These are phyloP conservation scores for Hericium erinaceus DNA, from an alignment of 768 basidiomycete genomes.

Conservation along the genomic window DNA sequence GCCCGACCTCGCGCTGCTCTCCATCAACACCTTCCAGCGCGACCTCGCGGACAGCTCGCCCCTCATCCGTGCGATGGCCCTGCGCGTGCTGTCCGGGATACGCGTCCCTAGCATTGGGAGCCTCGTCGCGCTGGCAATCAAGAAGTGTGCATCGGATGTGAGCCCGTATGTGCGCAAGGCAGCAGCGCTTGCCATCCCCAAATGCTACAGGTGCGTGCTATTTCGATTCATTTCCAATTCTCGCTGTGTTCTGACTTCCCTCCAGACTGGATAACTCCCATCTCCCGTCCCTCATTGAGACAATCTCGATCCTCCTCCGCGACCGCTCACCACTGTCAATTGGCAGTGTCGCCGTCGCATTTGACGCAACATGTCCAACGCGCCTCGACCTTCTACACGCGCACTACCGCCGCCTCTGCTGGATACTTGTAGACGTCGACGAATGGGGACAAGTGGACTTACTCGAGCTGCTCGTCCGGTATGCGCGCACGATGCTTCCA, in stretches of 20 bases:
- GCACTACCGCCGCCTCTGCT: slow-evolving; percentile 80
- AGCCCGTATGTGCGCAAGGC: slow-evolving; percentile 95
- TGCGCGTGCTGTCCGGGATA: slow-evolving; percentile 89
- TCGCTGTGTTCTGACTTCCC: background rate
- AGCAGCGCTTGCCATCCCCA: slow-evolving; percentile 83
- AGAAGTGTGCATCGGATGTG: slow-evolving; percentile 84
- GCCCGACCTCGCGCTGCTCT: slow-evolving; percentile 89
- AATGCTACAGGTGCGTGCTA: slow-evolving; percentile 59
- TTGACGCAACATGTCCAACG: slow-evolving; percentile 79
- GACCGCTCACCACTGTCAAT: slow-evolving; percentile 83
- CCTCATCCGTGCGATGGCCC: slow-evolving; percentile 91
- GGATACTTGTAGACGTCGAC: slow-evolving; percentile 81
- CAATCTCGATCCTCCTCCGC: slow-evolving; percentile 53
- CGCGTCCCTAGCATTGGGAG: slow-evolving; percentile 82
- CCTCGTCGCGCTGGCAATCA: slow-evolving; percentile 80
- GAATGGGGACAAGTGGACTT: slow-evolving; percentile 93
- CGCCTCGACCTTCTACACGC: slow-evolving; percentile 81
- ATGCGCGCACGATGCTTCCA: slow-evolving; percentile 77
- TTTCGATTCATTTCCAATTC: background rate
- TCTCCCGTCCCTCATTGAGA: slow-evolving; percentile 57
- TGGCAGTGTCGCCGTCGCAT: slow-evolving; percentile 80
- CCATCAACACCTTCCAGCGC: slow-evolving; percentile 98
- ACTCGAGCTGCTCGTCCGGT: slow-evolving; percentile 69
- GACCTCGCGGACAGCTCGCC: slow-evolving; percentile 90
- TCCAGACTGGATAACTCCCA: slow-evolving; percentile 67